Percentiles rank a stretch among this genome's conserved stretches.
These are phyloP conservation scores for Colletotrichum ledebouriae DNA, from an alignment of 2,329 filamentous ascomycete genomes.

Conservation along the genomic window DNA sequence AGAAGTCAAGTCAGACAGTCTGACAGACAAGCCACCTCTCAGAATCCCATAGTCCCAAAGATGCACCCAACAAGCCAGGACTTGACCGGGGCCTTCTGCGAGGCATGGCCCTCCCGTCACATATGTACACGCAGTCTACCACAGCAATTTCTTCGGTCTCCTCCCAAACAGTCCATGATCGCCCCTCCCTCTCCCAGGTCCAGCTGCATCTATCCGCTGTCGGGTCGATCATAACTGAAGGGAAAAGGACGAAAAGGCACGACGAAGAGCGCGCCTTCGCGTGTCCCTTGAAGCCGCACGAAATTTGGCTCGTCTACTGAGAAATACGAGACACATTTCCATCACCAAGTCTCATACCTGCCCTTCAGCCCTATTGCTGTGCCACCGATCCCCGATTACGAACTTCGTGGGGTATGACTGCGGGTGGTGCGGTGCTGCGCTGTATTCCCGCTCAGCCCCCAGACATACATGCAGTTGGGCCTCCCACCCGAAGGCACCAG, in stretches of 20 bases:
- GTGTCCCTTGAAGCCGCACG: not conserved
- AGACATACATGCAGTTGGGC: conserved; percentile 27
- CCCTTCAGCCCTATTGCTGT: conserved; percentile 38
- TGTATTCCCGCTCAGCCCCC: conserved; percentile 40
- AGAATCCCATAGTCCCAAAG: conserved; percentile 38
- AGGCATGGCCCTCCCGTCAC: conserved; percentile 33
- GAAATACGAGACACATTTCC: not conserved
- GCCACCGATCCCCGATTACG: conserved; percentile 29
- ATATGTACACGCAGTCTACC: conserved; percentile 17
- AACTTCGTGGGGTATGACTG: conserved; percentile 36
- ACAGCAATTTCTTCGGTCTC: conserved; percentile 19
- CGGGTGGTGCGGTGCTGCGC: conserved; percentile 33
- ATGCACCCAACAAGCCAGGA: conserved; percentile 6
- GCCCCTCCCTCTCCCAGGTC: conserved; percentile 7
- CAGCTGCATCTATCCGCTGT: conserved; percentile 29
- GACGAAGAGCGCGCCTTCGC: conserved; percentile 9
- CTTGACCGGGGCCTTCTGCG: conserved; percentile 6
- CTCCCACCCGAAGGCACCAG: conserved; percentile 27
- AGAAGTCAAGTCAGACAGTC: conserved; percentile 24
- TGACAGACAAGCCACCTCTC: conserved; percentile 36
- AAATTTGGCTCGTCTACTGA: not conserved
- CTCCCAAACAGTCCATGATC: conserved; percentile 39
- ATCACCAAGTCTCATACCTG: not conserved
- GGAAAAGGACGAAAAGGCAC: conserved; percentile 6
- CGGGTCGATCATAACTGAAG: conserved; percentile 36